Evolutionary conservation across 1,284 basidiomycete genomes (phyloP), one percentile per base, ranked within the genome.

Genomic region (Serendipita sp.): DNA sequence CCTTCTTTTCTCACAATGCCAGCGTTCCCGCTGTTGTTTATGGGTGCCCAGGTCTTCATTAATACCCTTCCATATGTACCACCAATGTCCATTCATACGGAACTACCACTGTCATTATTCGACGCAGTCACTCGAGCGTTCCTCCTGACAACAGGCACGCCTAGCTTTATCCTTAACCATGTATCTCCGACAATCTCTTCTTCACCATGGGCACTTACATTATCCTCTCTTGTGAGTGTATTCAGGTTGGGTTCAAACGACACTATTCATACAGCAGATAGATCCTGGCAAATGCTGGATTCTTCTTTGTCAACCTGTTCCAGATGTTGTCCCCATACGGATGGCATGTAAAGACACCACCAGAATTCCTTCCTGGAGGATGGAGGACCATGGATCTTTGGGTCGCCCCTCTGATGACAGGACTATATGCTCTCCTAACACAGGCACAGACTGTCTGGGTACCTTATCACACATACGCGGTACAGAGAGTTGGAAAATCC

Each of bases 361-460:
- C 81, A 0, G 87, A 88, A 68, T 75, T 89, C 8, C 77, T 77
- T 60, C 78, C 84, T 0, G 86, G 85, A 65, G 87, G 87, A 3
- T 89, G 87, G 87, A 84, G 83, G 22, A 82, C 82, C 29, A 77
- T 79, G 0, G 87, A 89, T 69, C 71, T 89, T 34, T 89, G 87
- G 87, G 82, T 80, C 73, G 86, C 87, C 38, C 87, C 82, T 43
- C 74, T 81, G 67, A 73, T 82, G 67, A 87, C 85, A 10, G 86
- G 76, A 0, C 70, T 88, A 10, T 88, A 83, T 68, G 84, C 87
- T 61, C 79, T 86, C 65, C 77, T 88, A 64, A 89, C 87, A 15
- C 85, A 89, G 67, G 81, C 84, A 0, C 86, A 88, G 71, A 85
- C 86, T 0, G 87, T 87, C 72, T 89, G 86, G 84, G 79, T 79